Conservation (phyloP, 192 early-diverging fungal species). For the Backusella australiensis region DNA sequence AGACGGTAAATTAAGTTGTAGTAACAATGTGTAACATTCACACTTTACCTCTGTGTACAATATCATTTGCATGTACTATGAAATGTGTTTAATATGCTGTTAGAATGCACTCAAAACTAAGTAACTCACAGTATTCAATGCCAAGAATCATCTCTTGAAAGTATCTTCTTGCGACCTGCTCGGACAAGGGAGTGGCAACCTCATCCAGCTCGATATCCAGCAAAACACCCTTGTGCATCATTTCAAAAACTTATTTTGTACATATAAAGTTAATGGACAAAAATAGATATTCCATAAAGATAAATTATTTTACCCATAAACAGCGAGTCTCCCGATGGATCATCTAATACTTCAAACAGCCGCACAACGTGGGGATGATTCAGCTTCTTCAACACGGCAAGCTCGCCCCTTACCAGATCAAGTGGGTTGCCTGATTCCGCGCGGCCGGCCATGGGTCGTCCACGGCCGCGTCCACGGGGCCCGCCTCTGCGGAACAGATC, state of each 20-base stretch:
- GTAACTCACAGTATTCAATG: constrained; percentile 86
- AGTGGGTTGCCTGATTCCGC: constrained; percentile 68
- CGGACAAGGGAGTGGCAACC: constrained; percentile 46
- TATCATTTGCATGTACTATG: constrained; percentile 88
- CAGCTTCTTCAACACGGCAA: constrained; percentile 95
- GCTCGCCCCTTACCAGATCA: constrained; percentile 81
- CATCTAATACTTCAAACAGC: constrained; percentile 92
- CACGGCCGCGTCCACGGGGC: constrained; percentile 54
- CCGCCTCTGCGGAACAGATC: constrained; percentile 43
- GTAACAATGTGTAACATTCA: not conserved
- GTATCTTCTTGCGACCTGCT: constrained; percentile 61
- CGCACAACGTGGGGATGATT: constrained; percentile 85
- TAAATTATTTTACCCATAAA: constrained; percentile 56
- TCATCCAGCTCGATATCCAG: constrained; percentile 67
- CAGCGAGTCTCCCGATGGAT: constrained; percentile 75
- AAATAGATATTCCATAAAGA: not conserved
- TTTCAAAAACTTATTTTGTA: constrained; percentile 75
- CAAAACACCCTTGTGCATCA: constrained; percentile 80
- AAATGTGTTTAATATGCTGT: not conserved
- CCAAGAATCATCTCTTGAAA: constrained; percentile 90
- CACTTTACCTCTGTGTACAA: constrained; percentile 75
- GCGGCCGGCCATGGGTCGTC: constrained; percentile 45
- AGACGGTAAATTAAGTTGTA: not conserved
- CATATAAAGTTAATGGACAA: not conserved
- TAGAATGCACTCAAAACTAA: not conserved